phyloP scores from a whole-genome alignment of 805 yeast species.

The Yarrowia sp. region DNA sequence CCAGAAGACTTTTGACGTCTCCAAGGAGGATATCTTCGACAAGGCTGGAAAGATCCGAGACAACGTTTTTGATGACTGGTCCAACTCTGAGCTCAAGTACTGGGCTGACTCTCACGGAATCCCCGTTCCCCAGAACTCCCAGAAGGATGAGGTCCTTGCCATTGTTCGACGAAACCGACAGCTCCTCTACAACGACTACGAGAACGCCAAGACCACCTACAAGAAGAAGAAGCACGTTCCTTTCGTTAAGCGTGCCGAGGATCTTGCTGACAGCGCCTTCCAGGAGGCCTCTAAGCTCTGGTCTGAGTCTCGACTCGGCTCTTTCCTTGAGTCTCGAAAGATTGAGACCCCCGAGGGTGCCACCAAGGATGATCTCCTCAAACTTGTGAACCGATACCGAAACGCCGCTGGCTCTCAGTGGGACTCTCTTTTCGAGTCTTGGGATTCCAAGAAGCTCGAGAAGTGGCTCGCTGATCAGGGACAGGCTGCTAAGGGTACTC shows the following conservation, averaged over 20 bases:
- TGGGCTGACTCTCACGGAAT: slow-evolving; percentile 45
- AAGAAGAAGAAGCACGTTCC: slow-evolving; percentile 30
- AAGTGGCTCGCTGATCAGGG: slow-evolving; percentile 50
- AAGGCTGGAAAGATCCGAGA: slow-evolving; percentile 39
- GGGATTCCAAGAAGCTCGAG: slow-evolving; percentile 51
- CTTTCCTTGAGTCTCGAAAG: slow-evolving; percentile 40
- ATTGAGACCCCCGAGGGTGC: slow-evolving; percentile 34
- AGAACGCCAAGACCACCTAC: slow-evolving; percentile 13
- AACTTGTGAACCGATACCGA: slow-evolving; percentile 43
- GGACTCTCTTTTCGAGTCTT: slow-evolving; percentile 52
- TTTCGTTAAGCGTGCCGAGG: slow-evolving; percentile 29
- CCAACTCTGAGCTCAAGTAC: slow-evolving; percentile 42
- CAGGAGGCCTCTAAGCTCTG: slow-evolving; percentile 34
- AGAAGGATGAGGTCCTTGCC: slow-evolving; percentile 31
- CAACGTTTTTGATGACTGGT: slow-evolving; percentile 43
- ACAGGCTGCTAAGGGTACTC: slow-evolving; percentile 42
- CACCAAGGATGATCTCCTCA: slow-evolving; percentile 42
- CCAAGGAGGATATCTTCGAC: slow-evolving; percentile 39
- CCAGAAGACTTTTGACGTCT: slow-evolving; percentile 36
- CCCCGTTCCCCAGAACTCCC: slow-evolving; percentile 29
- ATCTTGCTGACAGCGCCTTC: slow-evolving; percentile 29
- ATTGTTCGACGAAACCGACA: slow-evolving; percentile 37
- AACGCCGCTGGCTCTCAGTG: slow-evolving; percentile 40
- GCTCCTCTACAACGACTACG: slow-evolving; percentile 33
- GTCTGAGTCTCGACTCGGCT: slow-evolving; percentile 38